phyloP scores from a whole-genome alignment of 2,329 filamentous ascomycete species.

The Aspergillus eucalypticola region DNA sequence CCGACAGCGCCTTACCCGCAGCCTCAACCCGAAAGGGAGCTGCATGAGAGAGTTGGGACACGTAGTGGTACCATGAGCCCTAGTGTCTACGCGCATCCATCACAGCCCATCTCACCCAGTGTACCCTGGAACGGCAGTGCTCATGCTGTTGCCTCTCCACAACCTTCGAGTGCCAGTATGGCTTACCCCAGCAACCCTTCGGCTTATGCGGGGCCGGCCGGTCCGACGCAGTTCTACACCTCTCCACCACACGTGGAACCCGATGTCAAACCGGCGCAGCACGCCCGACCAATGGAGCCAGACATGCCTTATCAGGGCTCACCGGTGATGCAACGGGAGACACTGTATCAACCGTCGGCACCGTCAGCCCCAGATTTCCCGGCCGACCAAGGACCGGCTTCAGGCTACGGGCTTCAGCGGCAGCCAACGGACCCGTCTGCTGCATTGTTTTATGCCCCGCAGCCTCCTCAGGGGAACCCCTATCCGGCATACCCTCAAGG shows the following conservation, averaged over 20 bases:
- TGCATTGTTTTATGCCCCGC: constrained; percentile 26
- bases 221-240: constrained; percentile 23
- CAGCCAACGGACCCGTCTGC: constrained; percentile 17
- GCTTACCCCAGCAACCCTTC: constrained; percentile 20
- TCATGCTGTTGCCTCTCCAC: constrained; percentile 25
- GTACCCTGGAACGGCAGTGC: constrained; percentile 25
- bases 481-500: constrained; percentile 18
- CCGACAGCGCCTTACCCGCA: constrained; percentile 55
- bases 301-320: constrained; percentile 24
- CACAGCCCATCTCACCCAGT: constrained; percentile 19
- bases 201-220: constrained; percentile 16
- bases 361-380: constrained; percentile 17
- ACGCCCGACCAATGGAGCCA: constrained; percentile 20
- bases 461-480: constrained; percentile 14
- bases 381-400: constrained; percentile 17
- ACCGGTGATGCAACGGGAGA: constrained; percentile 24
- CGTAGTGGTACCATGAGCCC: constrained; percentile 22
- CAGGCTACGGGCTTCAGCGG: constrained; percentile 20
- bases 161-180: constrained; percentile 16
- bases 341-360: constrained; percentile 26
- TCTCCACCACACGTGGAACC: constrained; percentile 17
- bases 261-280: constrained; percentile 21
- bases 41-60: constrained; percentile 13
- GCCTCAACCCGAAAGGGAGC: constrained; percentile 34
- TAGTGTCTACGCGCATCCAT: constrained; percentile 21